These are phyloP conservation scores for Eucalyptus rudis DNA, from an alignment of 345 rosid species.

Conservation along the genomic window DNA sequence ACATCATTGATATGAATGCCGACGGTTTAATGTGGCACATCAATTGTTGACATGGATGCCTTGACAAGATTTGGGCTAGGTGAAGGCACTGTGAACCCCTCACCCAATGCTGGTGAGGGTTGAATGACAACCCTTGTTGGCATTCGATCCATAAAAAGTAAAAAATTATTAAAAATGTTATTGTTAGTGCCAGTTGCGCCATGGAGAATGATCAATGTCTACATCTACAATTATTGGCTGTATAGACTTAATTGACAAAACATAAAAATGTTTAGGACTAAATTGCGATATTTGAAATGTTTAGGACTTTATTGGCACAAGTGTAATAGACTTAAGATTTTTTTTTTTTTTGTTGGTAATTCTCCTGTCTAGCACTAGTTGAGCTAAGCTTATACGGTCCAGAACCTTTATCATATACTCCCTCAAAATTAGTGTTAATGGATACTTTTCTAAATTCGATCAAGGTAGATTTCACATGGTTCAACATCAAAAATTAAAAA, in stretches of 20 bases:
- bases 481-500: background rate
- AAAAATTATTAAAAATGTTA: too few relatives aligned
- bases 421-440: background rate
- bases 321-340: too few relatives aligned
- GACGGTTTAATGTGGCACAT: fast-evolving
- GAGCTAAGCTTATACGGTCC: background rate
- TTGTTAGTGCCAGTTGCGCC: fast-evolving
- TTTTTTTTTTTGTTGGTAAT: too few relatives aligned
- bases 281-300: too few relatives aligned
- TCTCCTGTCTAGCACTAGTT: background rate
- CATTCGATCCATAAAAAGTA: background rate
- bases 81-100: background rate
- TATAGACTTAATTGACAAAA: too few relatives aligned
- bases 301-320: background rate
- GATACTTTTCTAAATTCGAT: background rate
- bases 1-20: too few relatives aligned
- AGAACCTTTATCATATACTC: background rate
- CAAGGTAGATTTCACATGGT: background rate
- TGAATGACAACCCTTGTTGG: fast-evolving
- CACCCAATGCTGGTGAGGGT: too few relatives aligned
- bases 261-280: too few relatives aligned
- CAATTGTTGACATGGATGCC: background rate
- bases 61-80: background rate
- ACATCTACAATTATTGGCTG: fast-evolving
- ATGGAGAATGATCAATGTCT: fast-evolving